These are phyloP conservation scores for Groenewaldozyma tartarivorans DNA, from an alignment of 805 yeast species.

Conservation along the genomic window DNA sequence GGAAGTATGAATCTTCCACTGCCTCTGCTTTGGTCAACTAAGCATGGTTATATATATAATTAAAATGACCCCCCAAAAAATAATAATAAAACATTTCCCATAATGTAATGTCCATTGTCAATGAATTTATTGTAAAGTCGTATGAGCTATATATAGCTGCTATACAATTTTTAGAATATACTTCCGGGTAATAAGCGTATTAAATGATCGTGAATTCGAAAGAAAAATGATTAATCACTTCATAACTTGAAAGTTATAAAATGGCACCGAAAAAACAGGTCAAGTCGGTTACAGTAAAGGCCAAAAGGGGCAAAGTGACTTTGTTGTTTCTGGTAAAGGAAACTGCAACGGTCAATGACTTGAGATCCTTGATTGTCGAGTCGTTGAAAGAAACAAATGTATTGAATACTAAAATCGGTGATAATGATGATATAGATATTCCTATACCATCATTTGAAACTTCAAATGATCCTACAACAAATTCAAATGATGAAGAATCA, in stretches of 20 bases:
- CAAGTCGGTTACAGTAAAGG: constrained; percentile 10
- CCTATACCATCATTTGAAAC: constrained; percentile 13
- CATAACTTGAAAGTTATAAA: no score
- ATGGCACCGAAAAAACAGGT: constrained; percentile 3
- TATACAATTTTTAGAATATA: no score
- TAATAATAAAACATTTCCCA: no score
- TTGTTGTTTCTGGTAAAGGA: constrained; percentile 12
- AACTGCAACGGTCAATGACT: constrained; percentile 16
- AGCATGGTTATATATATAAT: constrained; percentile 14
- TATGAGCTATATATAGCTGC: no score
- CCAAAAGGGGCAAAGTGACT: constrained; percentile 7
- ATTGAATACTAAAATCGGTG: background rate
- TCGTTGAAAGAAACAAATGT: constrained; percentile 10
- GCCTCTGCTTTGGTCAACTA: constrained; percentile 99
- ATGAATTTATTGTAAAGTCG: no score
- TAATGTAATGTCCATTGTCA: no score
- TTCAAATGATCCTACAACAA: background rate
- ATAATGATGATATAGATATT: constrained; percentile 7
- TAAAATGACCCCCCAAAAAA: background rate
- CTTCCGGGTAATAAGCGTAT: no score
- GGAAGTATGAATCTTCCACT: constrained; percentile 99
- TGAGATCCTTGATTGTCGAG: constrained; percentile 11
- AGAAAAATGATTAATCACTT: no score
- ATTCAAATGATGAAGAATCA: background rate
- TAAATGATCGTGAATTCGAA: no score